Evolutionary conservation across 257 asterid genomes (phyloP).

Genomic region (Rubia yunnanensis): DNA sequence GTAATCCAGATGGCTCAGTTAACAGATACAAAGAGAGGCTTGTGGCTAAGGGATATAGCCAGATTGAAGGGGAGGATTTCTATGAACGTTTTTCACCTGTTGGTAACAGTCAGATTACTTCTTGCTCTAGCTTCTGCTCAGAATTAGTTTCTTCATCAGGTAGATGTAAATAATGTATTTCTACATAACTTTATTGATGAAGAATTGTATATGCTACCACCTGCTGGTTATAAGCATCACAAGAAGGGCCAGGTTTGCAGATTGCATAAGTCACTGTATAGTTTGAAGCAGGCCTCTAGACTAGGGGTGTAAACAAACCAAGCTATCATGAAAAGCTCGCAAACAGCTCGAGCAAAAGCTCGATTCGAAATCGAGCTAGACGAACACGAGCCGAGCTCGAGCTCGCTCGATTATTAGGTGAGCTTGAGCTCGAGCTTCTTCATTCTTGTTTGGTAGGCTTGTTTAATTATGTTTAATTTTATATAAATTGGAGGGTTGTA

Average conservation of each 20-base stretch:
- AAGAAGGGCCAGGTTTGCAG: background rate
- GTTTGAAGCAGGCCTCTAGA: background rate
- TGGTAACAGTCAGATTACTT: background rate
- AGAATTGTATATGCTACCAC: background rate
- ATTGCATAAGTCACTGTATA: background rate
- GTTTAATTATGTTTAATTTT: no score
- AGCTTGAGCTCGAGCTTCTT: no score
- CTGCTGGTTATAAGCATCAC: background rate
- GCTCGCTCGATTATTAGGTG: no score
- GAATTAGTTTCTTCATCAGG: background rate
- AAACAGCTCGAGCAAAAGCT: no score
- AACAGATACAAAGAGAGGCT: background rate
- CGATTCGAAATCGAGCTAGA: no score
- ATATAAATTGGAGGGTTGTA: no score
- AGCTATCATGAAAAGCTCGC: no score
- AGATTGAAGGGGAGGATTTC: background rate
- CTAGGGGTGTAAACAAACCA: no score
- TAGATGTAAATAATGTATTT: background rate
- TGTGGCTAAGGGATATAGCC: background rate
- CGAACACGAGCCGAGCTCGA: no score
- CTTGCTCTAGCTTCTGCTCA: background rate
- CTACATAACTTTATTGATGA: background rate
- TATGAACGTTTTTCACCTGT: background rate
- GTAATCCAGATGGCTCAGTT: background rate
- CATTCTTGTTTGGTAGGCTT: no score